Evolutionary conservation across 2,329 filamentous ascomycete species (phyloP), one percentile per base, ranked within the genome.

Genomic region (Fusarium dimerum): DNA sequence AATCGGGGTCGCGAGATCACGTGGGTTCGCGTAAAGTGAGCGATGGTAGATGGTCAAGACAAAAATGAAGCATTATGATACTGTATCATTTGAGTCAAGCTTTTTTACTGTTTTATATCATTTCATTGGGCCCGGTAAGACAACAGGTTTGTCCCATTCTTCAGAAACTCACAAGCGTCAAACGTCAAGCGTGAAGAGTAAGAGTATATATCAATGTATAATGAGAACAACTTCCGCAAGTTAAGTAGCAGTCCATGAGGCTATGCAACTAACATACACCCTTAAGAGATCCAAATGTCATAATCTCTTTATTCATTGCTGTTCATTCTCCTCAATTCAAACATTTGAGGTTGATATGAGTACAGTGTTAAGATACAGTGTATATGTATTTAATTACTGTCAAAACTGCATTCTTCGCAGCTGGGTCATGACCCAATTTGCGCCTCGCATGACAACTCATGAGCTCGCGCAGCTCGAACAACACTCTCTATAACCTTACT

Each of bases 351-450:
- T 15, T 36, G 32, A 36, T 36, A 15, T 9, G 4, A 5, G 11
- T 36, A 36, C 62, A 45, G 60, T 65, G 57, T 43, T 34, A 10
- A 2, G 13, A n/a, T 16, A 54, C 59, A 29, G 62, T 65, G 49
- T 26, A 3, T 39, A 36, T 13, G n/a, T n/a, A n/a, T 8, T 1
- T 3, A 40, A 34, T 39, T 57, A 65, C 62, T 62, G 57, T 64
- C 15, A 30, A 9, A 54, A 38, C 46, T 59, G 46, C 49, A 39
- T 59, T 51, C 40, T 4, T 43, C 45, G n/a, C 46, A 50, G 42
- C 45, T 43, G 10, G 43, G 45, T n/a, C 20, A 43, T 6, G 34
- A 45, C 46, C 48, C 48, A 54, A 43, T 56, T 50, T 56, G 40
- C 41, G 51, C 55, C 54, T 51, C 47, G 48, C 45, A 47, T 49